Evolutionary conservation across 768 basidiomycete genomes (phyloP).

Genomic region (Boletellus ananiceps): DNA sequence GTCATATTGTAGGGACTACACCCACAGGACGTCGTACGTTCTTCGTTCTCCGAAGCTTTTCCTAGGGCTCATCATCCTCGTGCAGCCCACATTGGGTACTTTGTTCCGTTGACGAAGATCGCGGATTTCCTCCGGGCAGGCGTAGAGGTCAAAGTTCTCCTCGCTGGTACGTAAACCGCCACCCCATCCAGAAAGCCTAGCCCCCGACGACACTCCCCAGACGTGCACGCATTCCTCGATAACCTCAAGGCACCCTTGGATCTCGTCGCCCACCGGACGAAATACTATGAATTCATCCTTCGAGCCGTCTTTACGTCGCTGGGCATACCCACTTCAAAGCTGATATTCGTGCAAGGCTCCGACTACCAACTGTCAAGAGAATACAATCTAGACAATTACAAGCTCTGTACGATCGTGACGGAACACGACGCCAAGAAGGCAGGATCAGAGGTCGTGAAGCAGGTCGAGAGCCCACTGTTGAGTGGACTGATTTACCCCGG

Average conservation of each 20-base stretch:
- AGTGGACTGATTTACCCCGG: slow-evolving; percentile 95
- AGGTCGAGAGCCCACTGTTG: slow-evolving; percentile 86
- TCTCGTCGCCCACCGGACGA: slow-evolving; percentile 80
- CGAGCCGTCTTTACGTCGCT: slow-evolving; percentile 82
- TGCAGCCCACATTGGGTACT: slow-evolving; percentile 94
- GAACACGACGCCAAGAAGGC: slow-evolving; percentile 98
- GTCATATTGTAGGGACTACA: slow-evolving; percentile 63
- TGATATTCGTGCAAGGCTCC: slow-evolving; percentile 85
- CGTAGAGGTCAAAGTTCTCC: slow-evolving; percentile 80
- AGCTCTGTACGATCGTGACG: slow-evolving; percentile 82
- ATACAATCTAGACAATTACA: slow-evolving; percentile 95
- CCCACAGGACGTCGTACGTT: slow-evolving; percentile 89
- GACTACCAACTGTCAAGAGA: slow-evolving; percentile 88
- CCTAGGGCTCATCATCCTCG: not conserved
- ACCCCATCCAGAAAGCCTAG: not conserved
- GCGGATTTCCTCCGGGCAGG: slow-evolving; percentile 92
- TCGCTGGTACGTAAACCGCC: slow-evolving; percentile 54
- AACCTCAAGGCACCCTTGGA: slow-evolving; percentile 95
- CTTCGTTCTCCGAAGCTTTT: not conserved
- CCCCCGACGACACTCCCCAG: slow-evolving; percentile 33
- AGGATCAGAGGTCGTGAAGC: slow-evolving; percentile 98
- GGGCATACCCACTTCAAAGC: slow-evolving; percentile 81
- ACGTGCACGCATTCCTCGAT: slow-evolving; percentile 96
- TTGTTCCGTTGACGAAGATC: slow-evolving; percentile 91
- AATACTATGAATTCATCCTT: slow-evolving; percentile 85